Evolutionary conservation across 495 filamentous ascomycete species (phyloP), one percentile per base, ranked within the genome.

Genomic region (Aspergillus nidulans): DNA sequence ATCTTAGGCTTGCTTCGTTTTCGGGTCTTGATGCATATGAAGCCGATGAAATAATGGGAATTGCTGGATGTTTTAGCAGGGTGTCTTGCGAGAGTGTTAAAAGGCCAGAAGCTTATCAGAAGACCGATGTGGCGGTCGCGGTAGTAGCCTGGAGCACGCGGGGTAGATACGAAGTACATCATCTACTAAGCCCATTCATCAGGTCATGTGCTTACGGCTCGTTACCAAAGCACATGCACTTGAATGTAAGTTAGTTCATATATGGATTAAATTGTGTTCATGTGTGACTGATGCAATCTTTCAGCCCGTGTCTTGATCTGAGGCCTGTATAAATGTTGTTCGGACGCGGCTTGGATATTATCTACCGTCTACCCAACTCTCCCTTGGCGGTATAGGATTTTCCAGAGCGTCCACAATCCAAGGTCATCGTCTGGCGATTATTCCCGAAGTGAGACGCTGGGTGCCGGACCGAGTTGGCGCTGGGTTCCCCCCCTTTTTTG

Each of bases 121-220:
- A 48, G 30, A 34, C 9, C 15, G 9, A 49, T 54, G 61, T 57
- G 52, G 57, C 61, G 57, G 61, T 58, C 39, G 45, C 52, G 32
- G 51, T 15, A 13, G 44, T 34, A 52, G 52, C 39, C 54, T 46
- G 49, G 34, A 40, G 49, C 53, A 62, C 62, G 58, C 59, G 59
- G 59, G 59, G 57, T 57, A 52, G 49, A 56, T 56, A 56, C 56
- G 57, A 55, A 52, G 49, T 56, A 60, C 62, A 65, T 59, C n/a
- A 39, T 34, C 30, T 12, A 34, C 30, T 12, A 5, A 34, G 30
- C 30, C 30, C 30, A 34, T 34, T 34, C 30, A 34, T 12, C 23
- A 15, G 46, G 38, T 49, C 47, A 49, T 39, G 62, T 65, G 62
- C 51, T 57, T 49, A 60, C 51, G 52, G 36, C 42, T 52, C 28